phyloP scores from a whole-genome alignment of 2,329 filamentous ascomycete genomes.

The Neopestalotiopsis sp. region DNA sequence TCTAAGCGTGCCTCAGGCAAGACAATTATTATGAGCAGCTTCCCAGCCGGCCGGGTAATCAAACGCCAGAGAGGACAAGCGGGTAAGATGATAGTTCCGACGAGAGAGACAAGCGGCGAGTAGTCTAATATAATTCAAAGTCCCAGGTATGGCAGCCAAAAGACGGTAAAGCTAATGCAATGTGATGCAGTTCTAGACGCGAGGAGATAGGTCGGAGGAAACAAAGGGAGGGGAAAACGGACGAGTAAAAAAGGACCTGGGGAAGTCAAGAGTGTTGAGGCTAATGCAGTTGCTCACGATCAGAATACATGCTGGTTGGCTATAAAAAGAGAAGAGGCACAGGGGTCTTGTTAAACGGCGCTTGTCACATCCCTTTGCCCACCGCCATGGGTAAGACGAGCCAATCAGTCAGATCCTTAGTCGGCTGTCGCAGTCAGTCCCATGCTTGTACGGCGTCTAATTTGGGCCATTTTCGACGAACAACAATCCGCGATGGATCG shows the following conservation, averaged over 20 bases:
- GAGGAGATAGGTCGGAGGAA: slow-evolving; percentile 30
- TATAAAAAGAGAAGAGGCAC: slow-evolving; percentile 38
- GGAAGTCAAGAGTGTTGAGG: slow-evolving; percentile 25
- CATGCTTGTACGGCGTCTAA: slow-evolving; percentile 23
- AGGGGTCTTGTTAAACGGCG: slow-evolving; percentile 13
- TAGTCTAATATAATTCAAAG: slow-evolving; percentile 35
- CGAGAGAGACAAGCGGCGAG: slow-evolving; percentile 27
- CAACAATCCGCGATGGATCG: background rate
- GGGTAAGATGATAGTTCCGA: slow-evolving; percentile 19
- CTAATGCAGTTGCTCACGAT: slow-evolving; percentile 23
- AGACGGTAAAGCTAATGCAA: slow-evolving; percentile 34
- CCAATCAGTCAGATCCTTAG: slow-evolving; percentile 29
- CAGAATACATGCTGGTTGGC: slow-evolving; percentile 38
- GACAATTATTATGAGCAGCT: slow-evolving; percentile 30
- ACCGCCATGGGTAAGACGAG: background rate
- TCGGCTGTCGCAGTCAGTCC: slow-evolving; percentile 25
- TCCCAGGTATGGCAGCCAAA: slow-evolving; percentile 25
- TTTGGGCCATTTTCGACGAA: slow-evolving; percentile 17
- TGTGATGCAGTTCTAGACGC: slow-evolving; percentile 34
- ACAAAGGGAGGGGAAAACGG: slow-evolving; percentile 22
- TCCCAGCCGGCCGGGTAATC: slow-evolving; percentile 28
- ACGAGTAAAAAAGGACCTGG: slow-evolving; percentile 22
- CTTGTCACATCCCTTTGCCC: slow-evolving; percentile 19
- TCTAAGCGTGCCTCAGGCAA: slow-evolving; percentile 29
- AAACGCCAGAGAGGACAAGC: slow-evolving; percentile 24